Conservation (phyloP, 768 basidiomycete species). For the Multifurca ochricompacta region DNA sequence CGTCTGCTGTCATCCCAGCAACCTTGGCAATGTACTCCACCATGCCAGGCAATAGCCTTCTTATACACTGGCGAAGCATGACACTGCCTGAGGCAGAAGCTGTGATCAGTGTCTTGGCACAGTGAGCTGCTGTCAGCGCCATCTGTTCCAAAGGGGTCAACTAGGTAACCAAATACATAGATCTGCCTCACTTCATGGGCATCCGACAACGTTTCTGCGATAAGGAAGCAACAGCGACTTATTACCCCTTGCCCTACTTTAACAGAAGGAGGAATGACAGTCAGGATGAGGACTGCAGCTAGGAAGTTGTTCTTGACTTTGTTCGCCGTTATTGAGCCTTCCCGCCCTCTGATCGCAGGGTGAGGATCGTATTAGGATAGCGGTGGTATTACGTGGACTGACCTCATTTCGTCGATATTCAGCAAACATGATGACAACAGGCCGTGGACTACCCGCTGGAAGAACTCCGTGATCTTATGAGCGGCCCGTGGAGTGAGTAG, state of each 20-base stretch:
- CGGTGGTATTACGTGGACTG: constrained; percentile 24
- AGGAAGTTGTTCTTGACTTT: constrained; percentile 90
- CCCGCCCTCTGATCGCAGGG: constrained; percentile 53
- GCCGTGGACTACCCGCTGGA: constrained; percentile 61
- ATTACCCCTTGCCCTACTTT: constrained; percentile 66
- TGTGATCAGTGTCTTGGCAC: constrained; percentile 73
- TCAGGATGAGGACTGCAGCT: constrained; percentile 77
- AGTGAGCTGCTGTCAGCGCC: constrained; percentile 82
- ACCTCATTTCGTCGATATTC: constrained; percentile 93
- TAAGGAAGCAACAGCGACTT: constrained; percentile 79
- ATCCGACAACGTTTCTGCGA: constrained; percentile 72
- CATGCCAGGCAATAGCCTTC: constrained; percentile 68
- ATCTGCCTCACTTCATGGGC: constrained; percentile 48
- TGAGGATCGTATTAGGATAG: neutral
- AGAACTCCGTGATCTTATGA: constrained; percentile 42
- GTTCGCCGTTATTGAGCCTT: constrained; percentile 63
- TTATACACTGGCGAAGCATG: constrained; percentile 61
- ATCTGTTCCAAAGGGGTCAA: constrained; percentile 38
- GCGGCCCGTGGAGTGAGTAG: constrained; percentile 51
- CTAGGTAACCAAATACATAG: neutral
- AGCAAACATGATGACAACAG: constrained; percentile 78
- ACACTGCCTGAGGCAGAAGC: constrained; percentile 61
- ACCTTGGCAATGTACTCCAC: constrained; percentile 73
- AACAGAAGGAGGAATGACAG: constrained; percentile 59
- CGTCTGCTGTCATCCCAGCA: constrained; percentile 53